Percentiles rank a stretch among this genome's conserved stretches.
Conservation (phyloP, 2,329 filamentous ascomycete genomes). For the Helotiales sp. region DNA sequence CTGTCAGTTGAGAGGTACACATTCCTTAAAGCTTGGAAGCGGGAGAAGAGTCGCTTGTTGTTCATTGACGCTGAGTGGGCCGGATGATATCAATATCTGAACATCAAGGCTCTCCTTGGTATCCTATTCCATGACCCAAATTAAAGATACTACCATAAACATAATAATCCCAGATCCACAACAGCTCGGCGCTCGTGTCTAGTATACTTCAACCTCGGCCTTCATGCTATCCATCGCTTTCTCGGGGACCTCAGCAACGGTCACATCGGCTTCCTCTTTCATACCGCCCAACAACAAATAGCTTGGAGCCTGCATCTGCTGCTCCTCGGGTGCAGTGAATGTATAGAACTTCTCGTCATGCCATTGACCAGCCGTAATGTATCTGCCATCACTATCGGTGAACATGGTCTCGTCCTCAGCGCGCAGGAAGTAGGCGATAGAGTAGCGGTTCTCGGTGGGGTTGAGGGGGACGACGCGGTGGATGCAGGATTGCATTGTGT, state of each 20-base stretch:
- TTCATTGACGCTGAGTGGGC: background rate
- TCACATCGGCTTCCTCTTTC: slow-evolving; percentile 40
- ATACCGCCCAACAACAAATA: slow-evolving; percentile 53
- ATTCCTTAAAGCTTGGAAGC: background rate
- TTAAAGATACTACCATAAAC: no score
- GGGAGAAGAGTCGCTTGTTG: background rate
- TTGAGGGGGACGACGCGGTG: slow-evolving; percentile 56
- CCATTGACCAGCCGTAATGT: slow-evolving; percentile 54
- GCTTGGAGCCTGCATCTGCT: slow-evolving; percentile 48
- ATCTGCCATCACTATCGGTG: slow-evolving; percentile 49
- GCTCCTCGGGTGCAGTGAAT: slow-evolving; percentile 39
- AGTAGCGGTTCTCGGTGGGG: slow-evolving; percentile 54
- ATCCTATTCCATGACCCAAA: no score
- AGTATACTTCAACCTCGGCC: background rate
- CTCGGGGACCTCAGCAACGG: background rate
- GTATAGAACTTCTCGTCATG: slow-evolving; percentile 56
- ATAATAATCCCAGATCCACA: no score
- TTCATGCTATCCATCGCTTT: no score
- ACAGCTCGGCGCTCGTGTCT: no score
- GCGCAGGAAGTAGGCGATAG: slow-evolving; percentile 58
- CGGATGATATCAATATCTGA: background rate
- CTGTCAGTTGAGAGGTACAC: background rate
- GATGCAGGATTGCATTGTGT: slow-evolving; percentile 56
- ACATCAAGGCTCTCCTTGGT: no score
- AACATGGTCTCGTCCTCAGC: slow-evolving; percentile 58